These are phyloP conservation scores for Crithidia brevicula DNA, from an alignment of 208 protist genomes.

Conservation along the genomic window DNA sequence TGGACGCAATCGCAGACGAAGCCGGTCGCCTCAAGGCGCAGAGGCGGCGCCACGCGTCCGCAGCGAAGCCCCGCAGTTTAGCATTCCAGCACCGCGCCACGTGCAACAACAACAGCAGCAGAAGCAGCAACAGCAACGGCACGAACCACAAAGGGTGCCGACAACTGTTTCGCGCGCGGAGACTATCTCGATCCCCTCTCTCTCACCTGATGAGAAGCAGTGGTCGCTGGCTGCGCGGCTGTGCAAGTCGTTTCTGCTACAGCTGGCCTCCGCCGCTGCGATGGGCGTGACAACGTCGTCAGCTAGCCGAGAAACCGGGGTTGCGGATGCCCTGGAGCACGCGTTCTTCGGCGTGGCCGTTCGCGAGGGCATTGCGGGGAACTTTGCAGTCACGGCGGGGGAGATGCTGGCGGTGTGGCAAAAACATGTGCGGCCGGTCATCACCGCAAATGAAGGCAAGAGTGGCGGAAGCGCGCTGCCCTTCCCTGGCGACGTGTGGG, in stretches of 20 bases:
- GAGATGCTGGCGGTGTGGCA: conserved; percentile 70
- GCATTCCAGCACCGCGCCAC: conserved; percentile 15
- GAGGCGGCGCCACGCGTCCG: not conserved
- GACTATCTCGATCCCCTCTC: conserved; percentile 10
- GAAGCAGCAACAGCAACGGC: not conserved
- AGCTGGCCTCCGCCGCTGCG: conserved; percentile 21
- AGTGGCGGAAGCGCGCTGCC: not conserved
- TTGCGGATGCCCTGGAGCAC: conserved; percentile 39
- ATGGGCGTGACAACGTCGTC: not conserved
- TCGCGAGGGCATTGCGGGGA: conserved; percentile 33
- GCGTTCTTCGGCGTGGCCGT: conserved; percentile 68
- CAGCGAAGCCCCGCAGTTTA: not conserved
- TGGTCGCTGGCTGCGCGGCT: conserved; percentile 36
- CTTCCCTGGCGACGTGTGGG: conserved; percentile 64
- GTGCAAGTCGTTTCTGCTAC: conserved; percentile 31
- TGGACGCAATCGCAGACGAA: not conserved
- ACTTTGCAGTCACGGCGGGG: conserved; percentile 41
- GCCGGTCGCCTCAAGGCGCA: not conserved
- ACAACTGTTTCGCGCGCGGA: conserved; percentile 2
- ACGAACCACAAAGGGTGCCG: not conserved
- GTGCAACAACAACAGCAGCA: conserved; percentile 9
- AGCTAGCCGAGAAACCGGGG: conserved; percentile 31
- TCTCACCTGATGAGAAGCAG: conserved; percentile 25
- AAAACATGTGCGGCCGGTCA: conserved; percentile 23
- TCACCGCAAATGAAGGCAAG: not conserved